Evolutionary conservation across 495 filamentous ascomycete species (phyloP), one percentile per base, ranked within the genome.

Genomic region (Hypoxylon lenormandii): DNA sequence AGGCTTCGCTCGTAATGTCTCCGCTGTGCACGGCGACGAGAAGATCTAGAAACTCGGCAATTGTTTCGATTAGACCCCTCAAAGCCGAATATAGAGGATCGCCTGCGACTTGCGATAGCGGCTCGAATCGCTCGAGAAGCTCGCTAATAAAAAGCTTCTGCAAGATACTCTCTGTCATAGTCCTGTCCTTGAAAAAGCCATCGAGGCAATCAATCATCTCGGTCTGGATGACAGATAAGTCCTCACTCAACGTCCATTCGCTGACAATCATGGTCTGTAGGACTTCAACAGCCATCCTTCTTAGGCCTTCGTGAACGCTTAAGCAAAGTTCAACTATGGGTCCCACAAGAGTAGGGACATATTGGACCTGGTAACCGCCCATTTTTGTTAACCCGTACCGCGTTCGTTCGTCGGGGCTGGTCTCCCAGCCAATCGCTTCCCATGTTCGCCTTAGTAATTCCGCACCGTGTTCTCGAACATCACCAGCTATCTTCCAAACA

Each of bases 361-460:
- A 99, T 81, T 97, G 95, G 18, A 99, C 96, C 77, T 99, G 95
- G 70, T 96, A 98, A 3, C 95, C 95, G 53, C 95, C 96, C 81
- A 97, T 89, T 74, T 89, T 93, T 56, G 89, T 83, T 43, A 97
- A 77, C 3, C 91, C 90, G 69, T 94, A 97, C 23, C 89, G 85
- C 36, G 77, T 76, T 40, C 80, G 76, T 73, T 94, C 91, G 16
- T 97, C 94, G 10, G 85, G 77, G 43, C 86, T 91, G 0, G 92
- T 91, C 72, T 98, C 95, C 95, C 95, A 99, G 12, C 95, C 95
- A 69, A 99, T 96, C 10, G 94, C 92, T 75, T 96, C 92, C 95
- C 95, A 99, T 28, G 89, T 95, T 18, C 87, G 82, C 37, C 90
- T 85, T 47, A 99, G 79, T 7, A 99, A 80, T 28, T 93, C 89